phyloP scores from a whole-genome alignment of 2,329 filamentous ascomycete species.

The Teratosphaeriaceae sp. region DNA sequence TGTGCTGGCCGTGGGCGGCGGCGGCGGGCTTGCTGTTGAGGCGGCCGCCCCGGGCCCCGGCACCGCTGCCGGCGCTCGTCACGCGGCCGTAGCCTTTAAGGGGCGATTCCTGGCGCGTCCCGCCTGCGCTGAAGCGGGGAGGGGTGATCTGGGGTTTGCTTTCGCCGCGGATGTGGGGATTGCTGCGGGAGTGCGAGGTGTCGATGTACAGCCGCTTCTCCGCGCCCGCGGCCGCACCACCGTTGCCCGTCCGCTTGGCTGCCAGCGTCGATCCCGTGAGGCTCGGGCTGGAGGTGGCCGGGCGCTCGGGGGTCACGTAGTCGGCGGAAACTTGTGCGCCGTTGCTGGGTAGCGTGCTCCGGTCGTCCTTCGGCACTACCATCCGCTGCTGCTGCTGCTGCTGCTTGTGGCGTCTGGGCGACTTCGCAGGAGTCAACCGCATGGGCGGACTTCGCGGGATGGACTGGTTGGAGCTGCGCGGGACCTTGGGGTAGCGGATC shows the following conservation, averaged over 20 bases:
- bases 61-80: constrained; percentile 12
- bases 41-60: too few species aligned
- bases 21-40: too few species aligned
- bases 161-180: constrained; percentile 8
- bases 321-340: not conserved
- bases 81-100: constrained; percentile 25
- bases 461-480: constrained; percentile 40
- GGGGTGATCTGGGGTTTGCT: not conserved
- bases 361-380: not conserved
- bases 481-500: constrained; percentile 43
- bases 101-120: constrained; percentile 16
- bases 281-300: constrained; percentile 7
- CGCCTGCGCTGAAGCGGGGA: not conserved
- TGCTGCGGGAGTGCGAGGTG: constrained; percentile 13
- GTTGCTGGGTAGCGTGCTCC: constrained; percentile 6
- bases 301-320: constrained; percentile 9
- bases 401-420: not conserved
- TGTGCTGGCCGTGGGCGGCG: too few species aligned
- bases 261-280: constrained; percentile 29
- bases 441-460: constrained; percentile 27
- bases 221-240: constrained; percentile 27
- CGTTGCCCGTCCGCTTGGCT: constrained; percentile 31
- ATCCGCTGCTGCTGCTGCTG: too few species aligned
- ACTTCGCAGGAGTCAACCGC: not conserved
- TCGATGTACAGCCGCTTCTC: constrained; percentile 30